Percentiles rank a stretch among this genome's conserved stretches.
These are phyloP conservation scores for Capsicum rhomboideum DNA, from an alignment of 257 asterid genomes.

Conservation along the genomic window DNA sequence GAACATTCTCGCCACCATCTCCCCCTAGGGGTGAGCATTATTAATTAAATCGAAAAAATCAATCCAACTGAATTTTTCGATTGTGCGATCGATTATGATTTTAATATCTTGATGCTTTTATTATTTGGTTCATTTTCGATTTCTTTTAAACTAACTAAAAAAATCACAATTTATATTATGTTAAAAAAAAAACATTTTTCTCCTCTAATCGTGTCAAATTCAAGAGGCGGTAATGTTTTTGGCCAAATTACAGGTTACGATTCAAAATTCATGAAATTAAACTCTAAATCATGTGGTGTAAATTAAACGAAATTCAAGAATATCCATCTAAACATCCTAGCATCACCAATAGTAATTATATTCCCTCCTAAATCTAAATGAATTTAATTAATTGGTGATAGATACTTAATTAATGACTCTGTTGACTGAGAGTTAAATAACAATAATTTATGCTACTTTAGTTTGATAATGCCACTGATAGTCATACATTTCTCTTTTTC, in stretches of 20 bases:
- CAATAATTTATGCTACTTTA: not conserved
- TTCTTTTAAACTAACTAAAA: no score
- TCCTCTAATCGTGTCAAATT: not conserved
- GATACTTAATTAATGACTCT: not conserved
- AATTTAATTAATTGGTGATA: not conserved
- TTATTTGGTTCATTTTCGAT: no score
- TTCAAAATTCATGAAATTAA: not conserved
- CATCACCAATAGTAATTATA: not conserved
- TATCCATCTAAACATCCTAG: not conserved
- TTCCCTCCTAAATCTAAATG: not conserved
- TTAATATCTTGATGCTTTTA: no score
- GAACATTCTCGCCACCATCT: no score
- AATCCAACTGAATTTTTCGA: no score
- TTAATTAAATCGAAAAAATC: no score
- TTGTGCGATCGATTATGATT: no score
- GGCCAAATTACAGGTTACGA: not conserved
- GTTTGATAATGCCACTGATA: not conserved
- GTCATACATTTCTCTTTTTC: not conserved
- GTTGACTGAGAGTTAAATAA: not conserved
- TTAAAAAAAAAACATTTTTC: no score
- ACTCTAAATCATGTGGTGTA: not conserved
- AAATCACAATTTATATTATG: no score
- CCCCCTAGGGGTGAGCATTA: no score
- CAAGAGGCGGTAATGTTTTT: not conserved
- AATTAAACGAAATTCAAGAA: no score